These are phyloP conservation scores for Alloteropsis semialata DNA, from an alignment of 176 grass and related monocot genomes.

Conservation along the genomic window DNA sequence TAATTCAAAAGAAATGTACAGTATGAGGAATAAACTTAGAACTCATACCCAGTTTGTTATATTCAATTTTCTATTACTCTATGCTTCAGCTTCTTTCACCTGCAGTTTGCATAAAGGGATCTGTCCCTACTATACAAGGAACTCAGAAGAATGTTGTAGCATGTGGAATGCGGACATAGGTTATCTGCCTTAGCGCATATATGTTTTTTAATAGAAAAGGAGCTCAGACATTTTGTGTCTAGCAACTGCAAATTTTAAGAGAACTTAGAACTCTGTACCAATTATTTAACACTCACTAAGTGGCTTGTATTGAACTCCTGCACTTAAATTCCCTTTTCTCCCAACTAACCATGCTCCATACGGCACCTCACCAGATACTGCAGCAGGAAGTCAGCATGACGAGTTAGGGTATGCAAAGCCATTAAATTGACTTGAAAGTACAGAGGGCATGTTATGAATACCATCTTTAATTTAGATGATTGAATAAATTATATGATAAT, in stretches of 20 bases:
- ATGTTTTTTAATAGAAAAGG: neutral
- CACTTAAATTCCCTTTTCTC: constrained; percentile 62
- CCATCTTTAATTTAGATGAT: constrained; percentile 30
- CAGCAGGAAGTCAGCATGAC: constrained; percentile 22
- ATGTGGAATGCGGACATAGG: neutral
- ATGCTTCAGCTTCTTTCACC: neutral
- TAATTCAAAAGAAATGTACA: neutral
- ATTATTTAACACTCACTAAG: constrained; percentile 46
- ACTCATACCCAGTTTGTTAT: neutral
- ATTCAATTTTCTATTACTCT: neutral
- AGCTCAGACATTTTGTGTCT: neutral
- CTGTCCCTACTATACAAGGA: neutral
- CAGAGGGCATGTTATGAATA: neutral
- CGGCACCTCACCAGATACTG: constrained; percentile 59
- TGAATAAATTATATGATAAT: neutral
- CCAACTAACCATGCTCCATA: constrained; percentile 72
- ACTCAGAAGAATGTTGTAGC: neutral
- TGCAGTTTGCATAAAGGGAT: neutral
- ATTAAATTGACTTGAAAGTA: constrained; percentile 10
- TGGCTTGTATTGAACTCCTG: constrained; percentile 61
- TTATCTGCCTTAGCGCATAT: neutral
- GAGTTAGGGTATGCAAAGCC: neutral
- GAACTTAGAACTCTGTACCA: neutral
- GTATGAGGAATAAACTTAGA: neutral
- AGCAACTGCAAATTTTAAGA: neutral